Conservation (phyloP, 2,329 filamentous ascomycete species). For the Parafenestella ontariensis region DNA sequence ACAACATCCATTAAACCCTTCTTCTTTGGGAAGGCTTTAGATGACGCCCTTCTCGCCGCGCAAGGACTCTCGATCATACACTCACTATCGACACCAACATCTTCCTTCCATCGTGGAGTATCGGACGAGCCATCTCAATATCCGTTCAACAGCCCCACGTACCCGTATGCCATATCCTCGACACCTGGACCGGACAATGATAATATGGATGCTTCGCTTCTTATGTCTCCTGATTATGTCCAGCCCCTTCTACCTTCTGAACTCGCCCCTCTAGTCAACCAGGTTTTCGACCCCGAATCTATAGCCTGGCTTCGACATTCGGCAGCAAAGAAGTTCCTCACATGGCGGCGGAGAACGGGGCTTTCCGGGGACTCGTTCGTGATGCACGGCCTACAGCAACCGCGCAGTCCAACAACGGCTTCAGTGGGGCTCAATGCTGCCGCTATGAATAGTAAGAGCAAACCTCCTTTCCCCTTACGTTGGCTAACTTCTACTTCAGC, state of each 20-base stretch:
- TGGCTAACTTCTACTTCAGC: constrained; percentile 29
- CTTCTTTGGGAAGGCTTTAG: constrained; percentile 62
- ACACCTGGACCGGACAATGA: constrained; percentile 74
- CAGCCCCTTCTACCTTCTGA: constrained; percentile 82
- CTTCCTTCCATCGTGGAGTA: neutral
- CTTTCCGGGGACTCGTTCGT: constrained; percentile 37
- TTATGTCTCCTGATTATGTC: constrained; percentile 92
- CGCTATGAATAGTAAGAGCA: constrained; percentile 31
- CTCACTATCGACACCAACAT: constrained; percentile 5
- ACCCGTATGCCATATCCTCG: constrained; percentile 81
- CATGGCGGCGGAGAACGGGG: constrained; percentile 65
- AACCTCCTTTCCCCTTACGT: neutral
- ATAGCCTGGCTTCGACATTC: constrained; percentile 82
- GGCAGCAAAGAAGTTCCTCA: constrained; percentile 80
- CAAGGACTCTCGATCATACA: constrained; percentile 37
- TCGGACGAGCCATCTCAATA: constrained; percentile 28
- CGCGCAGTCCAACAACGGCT: constrained; percentile 35
- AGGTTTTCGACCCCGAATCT: constrained; percentile 79
- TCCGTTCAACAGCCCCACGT: constrained; percentile 41
- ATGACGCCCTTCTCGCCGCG: constrained; percentile 45
- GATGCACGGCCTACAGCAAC: constrained; percentile 33
- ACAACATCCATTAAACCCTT: constrained; percentile 69
- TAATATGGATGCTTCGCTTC: constrained; percentile 86
- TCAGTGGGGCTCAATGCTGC: constrained; percentile 39
- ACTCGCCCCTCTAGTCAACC: constrained; percentile 70